Conservation (phyloP, 2,329 filamentous ascomycete genomes). For the Macrophomina phaseolina region DNA sequence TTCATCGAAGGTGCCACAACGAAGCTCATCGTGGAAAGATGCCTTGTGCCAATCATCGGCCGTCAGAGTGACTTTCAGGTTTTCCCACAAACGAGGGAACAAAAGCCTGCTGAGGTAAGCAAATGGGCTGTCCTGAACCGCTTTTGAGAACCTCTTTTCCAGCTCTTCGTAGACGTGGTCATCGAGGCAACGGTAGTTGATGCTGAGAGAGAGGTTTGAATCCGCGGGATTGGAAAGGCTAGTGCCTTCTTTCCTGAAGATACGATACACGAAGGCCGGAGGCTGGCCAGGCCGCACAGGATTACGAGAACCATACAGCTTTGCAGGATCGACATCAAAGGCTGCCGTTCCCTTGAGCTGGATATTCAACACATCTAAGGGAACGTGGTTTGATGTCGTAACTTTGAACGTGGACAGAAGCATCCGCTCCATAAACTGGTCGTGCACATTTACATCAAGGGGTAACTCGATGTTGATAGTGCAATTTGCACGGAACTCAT, state of each 20-base stretch:
- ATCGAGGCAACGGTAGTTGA: slow-evolving; percentile 78
- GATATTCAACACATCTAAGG: slow-evolving; percentile 74
- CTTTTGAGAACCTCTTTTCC: slow-evolving; percentile 52
- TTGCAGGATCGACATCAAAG: slow-evolving; percentile 67
- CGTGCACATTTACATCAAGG: slow-evolving; percentile 94
- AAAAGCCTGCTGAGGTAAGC: slow-evolving; percentile 57
- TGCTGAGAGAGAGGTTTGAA: slow-evolving; percentile 65
- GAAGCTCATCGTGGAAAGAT: slow-evolving; percentile 59
- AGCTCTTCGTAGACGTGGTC: slow-evolving; percentile 68
- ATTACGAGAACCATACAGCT: slow-evolving; percentile 52
- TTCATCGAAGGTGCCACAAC: slow-evolving; percentile 57
- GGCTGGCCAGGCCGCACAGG: slow-evolving; percentile 82
- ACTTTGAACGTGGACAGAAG: slow-evolving; percentile 92
- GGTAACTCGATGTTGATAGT: slow-evolving; percentile 76
- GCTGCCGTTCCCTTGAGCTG: slow-evolving; percentile 72
- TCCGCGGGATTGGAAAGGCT: slow-evolving; percentile 37
- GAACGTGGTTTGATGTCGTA: slow-evolving; percentile 76
- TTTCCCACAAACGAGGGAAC: slow-evolving; percentile 55
- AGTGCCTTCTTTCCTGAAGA: slow-evolving; percentile 60
- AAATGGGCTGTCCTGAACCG: slow-evolving; percentile 56
- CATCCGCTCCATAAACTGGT: slow-evolving; percentile 83
- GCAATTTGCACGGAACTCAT: slow-evolving; percentile 67
- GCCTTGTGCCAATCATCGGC: slow-evolving; percentile 60
- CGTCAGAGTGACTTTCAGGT: slow-evolving; percentile 53
- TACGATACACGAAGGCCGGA: slow-evolving; percentile 79